Base-by-base conservation (phyloP, 805 yeast genomes). In the Wickerhamomyces alni region DNA sequence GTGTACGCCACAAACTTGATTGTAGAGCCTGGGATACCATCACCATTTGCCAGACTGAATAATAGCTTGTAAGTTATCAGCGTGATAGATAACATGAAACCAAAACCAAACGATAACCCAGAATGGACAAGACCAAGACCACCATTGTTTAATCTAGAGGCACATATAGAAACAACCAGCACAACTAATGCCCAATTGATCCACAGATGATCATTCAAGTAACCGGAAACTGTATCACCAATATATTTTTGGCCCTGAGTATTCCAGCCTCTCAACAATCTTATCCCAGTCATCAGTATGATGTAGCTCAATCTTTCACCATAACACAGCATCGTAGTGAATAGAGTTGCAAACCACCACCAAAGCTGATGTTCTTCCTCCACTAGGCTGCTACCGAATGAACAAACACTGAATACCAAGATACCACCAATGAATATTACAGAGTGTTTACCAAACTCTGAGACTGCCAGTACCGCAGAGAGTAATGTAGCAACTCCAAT, bases 281-380 rank as follows among this genome's bases (percentile, higher is more conserved):
- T 70, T 9, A 82, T 43, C 3, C 75, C 57, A 0, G 61, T 11
- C 22, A 61, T 34, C 1, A 55, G 33, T 2, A 29, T 9, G 11
- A 36, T 7, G 9, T 36, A 32, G 16, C 31, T 50, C 21, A 27
- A 31, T 30, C 38, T 48, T 31, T 19, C 27, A 15, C 32, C 26
- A 17, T 44, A 41, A 3, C 50, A 38, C 27, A 53, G 29, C 9
- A 45, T 33, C 0, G 51, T 37, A 5, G 52, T 17, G 30, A 59
- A 52, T 13, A 49, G 33, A 1, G 52, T 47, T 5, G 48, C 57
- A 17, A 74, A 63, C 80, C 87, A 84, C 86, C 95, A 93, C 99
- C 99, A 93, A 15, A 89, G 59, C 55, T 89, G 96, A 55, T 93
- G 95, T 55, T 93, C 99, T 58, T 93, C 99, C 54, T 93, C 99